phyloP scores from a whole-genome alignment of 257 asterid species.

The Ligustrum vulgare region DNA sequence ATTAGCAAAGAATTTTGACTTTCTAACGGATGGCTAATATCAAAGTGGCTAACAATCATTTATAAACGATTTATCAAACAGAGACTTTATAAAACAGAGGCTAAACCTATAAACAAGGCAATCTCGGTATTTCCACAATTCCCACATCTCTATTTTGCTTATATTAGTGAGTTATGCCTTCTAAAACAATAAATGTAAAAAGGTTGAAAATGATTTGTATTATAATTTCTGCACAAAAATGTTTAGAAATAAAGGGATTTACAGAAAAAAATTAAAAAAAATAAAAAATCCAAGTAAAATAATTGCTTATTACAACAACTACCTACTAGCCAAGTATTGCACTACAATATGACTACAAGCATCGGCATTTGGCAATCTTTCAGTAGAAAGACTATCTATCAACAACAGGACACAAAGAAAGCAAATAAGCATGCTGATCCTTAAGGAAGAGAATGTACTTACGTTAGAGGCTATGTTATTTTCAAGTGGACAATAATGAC shows the following conservation, averaged over 20 bases:
- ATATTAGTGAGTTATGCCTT: too few relatives aligned
- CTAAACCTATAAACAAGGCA: too few relatives aligned
- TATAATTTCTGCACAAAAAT: neutral
- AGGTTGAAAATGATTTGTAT: neutral
- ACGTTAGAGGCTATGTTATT: neutral
- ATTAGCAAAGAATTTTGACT: neutral
- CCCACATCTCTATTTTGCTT: too few relatives aligned
- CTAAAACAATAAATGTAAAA: too few relatives aligned
- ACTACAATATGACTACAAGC: neutral
- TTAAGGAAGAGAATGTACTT: neutral
- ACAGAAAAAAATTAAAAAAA: too few relatives aligned
- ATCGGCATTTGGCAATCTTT: neutral
- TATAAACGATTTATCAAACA: too few relatives aligned
- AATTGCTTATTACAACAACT: neutral
- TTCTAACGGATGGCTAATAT: neutral
- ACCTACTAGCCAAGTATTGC: neutral
- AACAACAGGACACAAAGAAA: neutral
- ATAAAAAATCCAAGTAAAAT: neutral
- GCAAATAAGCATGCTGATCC: neutral
- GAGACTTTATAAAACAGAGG: too few relatives aligned
- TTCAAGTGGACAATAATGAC: conserved; percentile 28
- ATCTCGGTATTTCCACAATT: too few relatives aligned
- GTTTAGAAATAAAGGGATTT: neutral
- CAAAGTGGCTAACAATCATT: neutral
- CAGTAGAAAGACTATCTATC: neutral